phyloP scores from a whole-genome alignment of 2,329 filamentous ascomycete species.

The Apiospora sp. region DNA sequence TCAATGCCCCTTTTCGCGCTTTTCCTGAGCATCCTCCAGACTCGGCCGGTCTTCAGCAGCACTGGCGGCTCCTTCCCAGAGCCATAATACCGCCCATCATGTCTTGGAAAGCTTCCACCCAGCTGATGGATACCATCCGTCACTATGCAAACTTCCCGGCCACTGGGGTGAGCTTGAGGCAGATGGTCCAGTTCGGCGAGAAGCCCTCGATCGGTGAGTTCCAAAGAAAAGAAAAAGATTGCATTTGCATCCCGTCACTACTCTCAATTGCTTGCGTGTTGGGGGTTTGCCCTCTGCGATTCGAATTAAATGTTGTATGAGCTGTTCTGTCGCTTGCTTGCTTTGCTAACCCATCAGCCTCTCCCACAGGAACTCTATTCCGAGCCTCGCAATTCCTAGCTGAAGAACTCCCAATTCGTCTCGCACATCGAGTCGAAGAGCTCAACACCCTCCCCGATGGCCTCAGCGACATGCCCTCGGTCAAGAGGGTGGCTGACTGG shows the following conservation, averaged over 20 bases:
- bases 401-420: slow-evolving; percentile 94
- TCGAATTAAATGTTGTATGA: background rate
- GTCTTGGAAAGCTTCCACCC: slow-evolving; percentile 92
- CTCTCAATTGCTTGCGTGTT: background rate
- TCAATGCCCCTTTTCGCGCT: slow-evolving; percentile 22
- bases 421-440: slow-evolving; percentile 96
- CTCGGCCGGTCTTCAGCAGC: slow-evolving; percentile 24
- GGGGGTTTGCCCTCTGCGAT: slow-evolving; percentile 22
- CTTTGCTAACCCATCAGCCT: slow-evolving; percentile 29
- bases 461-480: slow-evolving; percentile 96
- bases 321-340: slow-evolving; percentile 3
- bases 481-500: slow-evolving; percentile 95
- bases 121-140: slow-evolving; percentile 95
- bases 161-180: slow-evolving; percentile 92
- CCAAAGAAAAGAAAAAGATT: background rate
- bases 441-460: slow-evolving; percentile 92
- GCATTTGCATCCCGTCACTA: slow-evolving; percentile 25
- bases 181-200: slow-evolving; percentile 99
- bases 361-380: slow-evolving; percentile 81
- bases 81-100: slow-evolving; percentile 60
- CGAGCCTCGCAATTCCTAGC: slow-evolving; percentile 97
- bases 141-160: slow-evolving; percentile 98
- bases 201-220: slow-evolving; percentile 83
- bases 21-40: slow-evolving; percentile 20
- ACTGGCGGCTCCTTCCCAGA: slow-evolving; percentile 31